phyloP scores from a whole-genome alignment of 2,329 filamentous ascomycete genomes.

The Stagonosporopsis rhizophila region DNA sequence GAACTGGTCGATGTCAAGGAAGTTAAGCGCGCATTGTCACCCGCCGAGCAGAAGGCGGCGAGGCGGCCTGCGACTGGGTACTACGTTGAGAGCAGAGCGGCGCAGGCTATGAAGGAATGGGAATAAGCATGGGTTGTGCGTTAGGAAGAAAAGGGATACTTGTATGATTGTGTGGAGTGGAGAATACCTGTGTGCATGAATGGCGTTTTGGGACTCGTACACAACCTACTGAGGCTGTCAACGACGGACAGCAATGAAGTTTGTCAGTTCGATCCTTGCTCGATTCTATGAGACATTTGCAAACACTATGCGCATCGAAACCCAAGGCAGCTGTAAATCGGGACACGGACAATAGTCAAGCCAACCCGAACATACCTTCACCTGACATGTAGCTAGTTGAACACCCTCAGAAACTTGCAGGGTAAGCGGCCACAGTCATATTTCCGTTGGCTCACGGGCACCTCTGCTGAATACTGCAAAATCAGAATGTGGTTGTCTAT shows the following conservation, averaged over 20 bases:
- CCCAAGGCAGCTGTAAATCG: background rate
- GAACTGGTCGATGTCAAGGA: slow-evolving; percentile 85
- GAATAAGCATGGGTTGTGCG: slow-evolving; percentile 6
- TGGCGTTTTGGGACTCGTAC: background rate
- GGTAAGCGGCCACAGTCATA: too few species aligned
- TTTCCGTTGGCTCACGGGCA: too few species aligned
- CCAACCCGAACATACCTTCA: background rate
- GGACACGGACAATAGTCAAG: background rate
- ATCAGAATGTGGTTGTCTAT: too few species aligned
- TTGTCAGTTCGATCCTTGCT: background rate
- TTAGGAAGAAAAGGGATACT: background rate
- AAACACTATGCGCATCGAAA: background rate
- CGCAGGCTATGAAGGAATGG: slow-evolving; percentile 27
- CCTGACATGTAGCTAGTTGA: background rate
- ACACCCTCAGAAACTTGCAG: background rate
- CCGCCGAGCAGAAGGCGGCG: slow-evolving; percentile 72
- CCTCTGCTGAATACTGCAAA: too few species aligned
- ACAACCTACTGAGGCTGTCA: background rate
- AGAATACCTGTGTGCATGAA: background rate
- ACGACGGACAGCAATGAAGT: background rate
- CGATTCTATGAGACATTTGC: background rate
- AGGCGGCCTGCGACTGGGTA: slow-evolving; percentile 81
- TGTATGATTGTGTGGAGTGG: background rate
- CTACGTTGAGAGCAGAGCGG: slow-evolving; percentile 69
- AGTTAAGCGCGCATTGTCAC: slow-evolving; percentile 70